Conservation (phyloP, 768 basidiomycete species). For the Boletus bicolor region DNA sequence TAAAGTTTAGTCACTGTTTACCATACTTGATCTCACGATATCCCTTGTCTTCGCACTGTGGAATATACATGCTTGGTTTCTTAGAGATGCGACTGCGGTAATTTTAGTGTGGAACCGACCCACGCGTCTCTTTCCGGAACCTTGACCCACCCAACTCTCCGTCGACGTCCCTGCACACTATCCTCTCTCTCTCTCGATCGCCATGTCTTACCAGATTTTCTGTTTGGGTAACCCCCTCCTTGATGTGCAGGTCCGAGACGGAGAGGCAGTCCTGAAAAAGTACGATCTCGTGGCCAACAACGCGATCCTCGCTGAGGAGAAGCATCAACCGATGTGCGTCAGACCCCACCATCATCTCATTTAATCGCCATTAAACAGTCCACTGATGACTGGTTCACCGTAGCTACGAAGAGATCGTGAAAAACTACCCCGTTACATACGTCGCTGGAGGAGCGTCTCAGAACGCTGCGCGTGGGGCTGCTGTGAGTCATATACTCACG, state of each 20-base stretch:
- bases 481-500: constrained; percentile 51
- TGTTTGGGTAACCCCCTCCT: constrained; percentile 95
- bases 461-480: constrained; percentile 94
- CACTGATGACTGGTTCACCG: background rate
- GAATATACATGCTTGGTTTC: background rate
- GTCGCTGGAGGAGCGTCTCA: constrained; percentile 98
- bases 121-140: constrained; percentile 8
- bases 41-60: background rate
- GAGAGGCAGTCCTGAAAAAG: constrained; percentile 81
- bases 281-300: constrained; percentile 92
- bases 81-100: background rate
- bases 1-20: background rate
- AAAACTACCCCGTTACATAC: constrained; percentile 74
- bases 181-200: constrained; percentile 15
- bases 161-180: constrained; percentile 10
- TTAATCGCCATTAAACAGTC: background rate
- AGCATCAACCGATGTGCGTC: constrained; percentile 77
- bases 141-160: constrained; percentile 3
- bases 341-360: background rate
- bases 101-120: background rate
- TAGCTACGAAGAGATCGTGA: constrained; percentile 88
- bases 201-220: constrained; percentile 68
- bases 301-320: constrained; percentile 89
- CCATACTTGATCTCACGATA: background rate
- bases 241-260: constrained; percentile 89